A percentile compares a stretch with the other conserved stretches of the same genome.
Conservation (phyloP, 2,329 filamentous ascomycete genomes). For the Penicillium sp. region DNA sequence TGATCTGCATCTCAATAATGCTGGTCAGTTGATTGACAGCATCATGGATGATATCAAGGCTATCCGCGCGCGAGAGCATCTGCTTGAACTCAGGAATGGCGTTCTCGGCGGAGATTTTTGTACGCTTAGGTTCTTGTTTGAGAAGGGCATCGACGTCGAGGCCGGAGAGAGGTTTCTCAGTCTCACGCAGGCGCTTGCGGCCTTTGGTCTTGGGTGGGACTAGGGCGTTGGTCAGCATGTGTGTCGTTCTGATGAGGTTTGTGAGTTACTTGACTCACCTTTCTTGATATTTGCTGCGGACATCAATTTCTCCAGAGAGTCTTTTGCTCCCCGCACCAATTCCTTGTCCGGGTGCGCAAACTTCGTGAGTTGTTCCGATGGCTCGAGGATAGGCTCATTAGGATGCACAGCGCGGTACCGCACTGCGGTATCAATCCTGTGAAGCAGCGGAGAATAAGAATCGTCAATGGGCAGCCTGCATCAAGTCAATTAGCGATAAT, state of each 20-base stretch:
- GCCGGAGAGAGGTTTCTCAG: constrained; percentile 82
- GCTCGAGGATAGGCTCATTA: constrained; percentile 63
- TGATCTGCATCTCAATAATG: constrained; percentile 71
- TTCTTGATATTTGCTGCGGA: constrained; percentile 79
- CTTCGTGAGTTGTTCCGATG: constrained; percentile 67
- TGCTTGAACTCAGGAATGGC: constrained; percentile 91
- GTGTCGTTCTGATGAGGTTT: not conserved
- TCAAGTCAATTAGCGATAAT: constrained; percentile 11
- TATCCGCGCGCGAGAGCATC: constrained; percentile 64
- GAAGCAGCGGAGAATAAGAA: constrained; percentile 81
- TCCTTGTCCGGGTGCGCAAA: constrained; percentile 74
- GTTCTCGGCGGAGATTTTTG: constrained; percentile 68
- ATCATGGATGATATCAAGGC: constrained; percentile 65
- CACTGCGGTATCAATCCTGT: constrained; percentile 84
- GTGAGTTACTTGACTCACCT: constrained; percentile 50
- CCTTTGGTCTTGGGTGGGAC: constrained; percentile 80
- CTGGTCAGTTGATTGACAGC: constrained; percentile 73
- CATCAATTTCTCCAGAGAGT: constrained; percentile 66
- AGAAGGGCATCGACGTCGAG: constrained; percentile 84
- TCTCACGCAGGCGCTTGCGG: constrained; percentile 67
- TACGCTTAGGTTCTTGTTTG: constrained; percentile 55
- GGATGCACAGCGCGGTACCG: constrained; percentile 79
- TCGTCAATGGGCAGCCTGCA: constrained; percentile 71
- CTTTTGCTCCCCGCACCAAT: constrained; percentile 62
- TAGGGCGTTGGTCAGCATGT: constrained; percentile 41